Evolutionary conservation across 805 yeast genomes (phyloP).

Genomic region (Spathaspora gorwiae): DNA sequence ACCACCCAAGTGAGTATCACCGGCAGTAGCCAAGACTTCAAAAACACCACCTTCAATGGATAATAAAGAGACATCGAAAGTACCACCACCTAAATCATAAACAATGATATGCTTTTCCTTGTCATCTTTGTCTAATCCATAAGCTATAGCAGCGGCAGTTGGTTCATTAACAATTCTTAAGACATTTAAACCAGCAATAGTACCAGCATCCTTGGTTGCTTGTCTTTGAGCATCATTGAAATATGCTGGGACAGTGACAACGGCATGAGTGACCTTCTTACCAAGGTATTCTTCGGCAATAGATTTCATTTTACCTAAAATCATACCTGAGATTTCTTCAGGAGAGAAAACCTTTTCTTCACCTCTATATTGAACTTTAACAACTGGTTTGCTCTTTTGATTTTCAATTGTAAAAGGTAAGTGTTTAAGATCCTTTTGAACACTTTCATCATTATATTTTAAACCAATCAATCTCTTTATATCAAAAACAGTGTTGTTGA

Average conservation of each 20-base stretch:
- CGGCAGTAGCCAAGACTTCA: slow-evolving; percentile 46
- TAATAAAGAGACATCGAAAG: slow-evolving; percentile 78
- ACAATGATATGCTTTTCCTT: slow-evolving; percentile 44
- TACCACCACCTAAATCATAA: slow-evolving; percentile 49
- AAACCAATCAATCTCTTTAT: slow-evolving; percentile 94
- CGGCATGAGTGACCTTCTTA: slow-evolving; percentile 67
- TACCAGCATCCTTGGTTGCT: slow-evolving; percentile 97
- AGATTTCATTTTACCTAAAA: slow-evolving; percentile 81
- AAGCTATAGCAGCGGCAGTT: slow-evolving; percentile 74
- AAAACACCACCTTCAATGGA: slow-evolving; percentile 46
- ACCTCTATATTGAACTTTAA: slow-evolving; percentile 77
- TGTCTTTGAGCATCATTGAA: slow-evolving; percentile 98
- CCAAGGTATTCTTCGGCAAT: slow-evolving; percentile 84
- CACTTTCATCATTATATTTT: slow-evolving; percentile 75
- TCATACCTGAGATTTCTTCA: slow-evolving; percentile 94
- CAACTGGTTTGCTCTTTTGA: slow-evolving; percentile 72
- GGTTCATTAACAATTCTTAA: slow-evolving; percentile 95
- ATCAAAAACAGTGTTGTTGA: slow-evolving; percentile 83
- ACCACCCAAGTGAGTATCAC: slow-evolving; percentile 51
- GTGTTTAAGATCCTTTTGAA: slow-evolving; percentile 53
- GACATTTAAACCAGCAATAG: slow-evolving; percentile 92
- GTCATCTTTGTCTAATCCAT: slow-evolving; percentile 57
- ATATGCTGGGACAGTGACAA: slow-evolving; percentile 94
- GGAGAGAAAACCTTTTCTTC: slow-evolving; percentile 87
- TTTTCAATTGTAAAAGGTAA: slow-evolving; percentile 79